A percentile compares a stretch with the other conserved stretches of the same genome.
Conservation (phyloP, 225 moss, liverwort and hornwort species). For the Marchantia paleacea region DNA sequence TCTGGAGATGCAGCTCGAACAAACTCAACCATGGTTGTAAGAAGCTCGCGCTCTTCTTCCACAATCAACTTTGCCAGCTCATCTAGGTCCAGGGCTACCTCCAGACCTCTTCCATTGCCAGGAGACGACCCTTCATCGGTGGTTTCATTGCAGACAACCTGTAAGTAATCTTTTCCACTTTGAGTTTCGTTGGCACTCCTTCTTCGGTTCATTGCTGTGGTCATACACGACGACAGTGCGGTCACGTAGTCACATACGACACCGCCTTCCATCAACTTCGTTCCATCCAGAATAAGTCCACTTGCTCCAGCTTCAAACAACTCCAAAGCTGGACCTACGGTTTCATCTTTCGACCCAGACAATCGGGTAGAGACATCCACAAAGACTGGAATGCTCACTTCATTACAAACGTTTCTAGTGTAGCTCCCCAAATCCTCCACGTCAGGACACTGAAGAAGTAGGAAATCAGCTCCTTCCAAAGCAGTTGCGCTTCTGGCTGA, state of each 20-base stretch:
- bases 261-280: constrained; percentile 39
- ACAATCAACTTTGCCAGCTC: constrained; percentile 65
- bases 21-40: constrained; percentile 84
- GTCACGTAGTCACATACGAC: constrained; percentile 41
- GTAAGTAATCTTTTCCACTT: constrained; percentile 22
- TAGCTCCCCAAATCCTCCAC: constrained; percentile 38
- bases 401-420: constrained; percentile 57
- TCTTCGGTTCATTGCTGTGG: constrained; percentile 44
- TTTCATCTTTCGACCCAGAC: constrained; percentile 27
- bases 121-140: constrained; percentile 37
- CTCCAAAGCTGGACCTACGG: constrained; percentile 34
- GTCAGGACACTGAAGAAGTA: constrained; percentile 51
- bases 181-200: constrained; percentile 37
- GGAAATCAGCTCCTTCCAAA: constrained; percentile 87
- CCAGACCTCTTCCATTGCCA: constrained; percentile 10
- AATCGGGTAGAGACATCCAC: constrained; percentile 50
- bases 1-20: constrained; percentile 86
- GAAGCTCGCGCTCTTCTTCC: constrained; percentile 71
- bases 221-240: constrained; percentile 47
- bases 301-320: constrained; percentile 69
- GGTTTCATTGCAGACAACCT: constrained; percentile 27
- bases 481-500: constrained; percentile 79
- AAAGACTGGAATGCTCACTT: constrained; percentile 84
- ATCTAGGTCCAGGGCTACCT: constrained; percentile 34
- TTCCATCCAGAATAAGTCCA: constrained; percentile 61